A percentile compares a stretch with the other conserved stretches of the same genome.
Conservation (phyloP, 768 basidiomycete species). For the Gloeophyllum trabeum region DNA sequence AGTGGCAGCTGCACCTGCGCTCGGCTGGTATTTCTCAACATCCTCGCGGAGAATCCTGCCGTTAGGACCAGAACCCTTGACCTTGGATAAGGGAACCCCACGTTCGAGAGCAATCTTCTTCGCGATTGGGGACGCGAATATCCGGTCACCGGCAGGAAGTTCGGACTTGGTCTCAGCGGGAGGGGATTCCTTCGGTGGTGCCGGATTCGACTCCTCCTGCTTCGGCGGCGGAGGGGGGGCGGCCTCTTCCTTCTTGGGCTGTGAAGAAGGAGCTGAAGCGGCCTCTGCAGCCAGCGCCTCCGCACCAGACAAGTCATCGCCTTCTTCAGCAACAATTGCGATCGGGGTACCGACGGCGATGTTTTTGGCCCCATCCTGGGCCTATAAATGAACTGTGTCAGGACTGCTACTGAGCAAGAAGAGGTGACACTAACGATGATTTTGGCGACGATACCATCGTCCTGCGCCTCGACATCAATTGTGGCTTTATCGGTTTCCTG, state of each 20-base stretch:
- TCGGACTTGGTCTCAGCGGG: constrained; percentile 38
- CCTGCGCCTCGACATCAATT: constrained; percentile 98
- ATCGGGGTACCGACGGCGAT: constrained; percentile 82
- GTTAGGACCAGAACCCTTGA: constrained; percentile 90
- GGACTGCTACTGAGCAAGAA: neutral
- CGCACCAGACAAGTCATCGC: constrained; percentile 85
- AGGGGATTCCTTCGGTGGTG: constrained; percentile 21
- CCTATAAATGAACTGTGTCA: constrained; percentile 28
- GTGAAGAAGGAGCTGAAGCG: constrained; percentile 25
- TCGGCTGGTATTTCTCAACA: constrained; percentile 78
- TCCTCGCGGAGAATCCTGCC: constrained; percentile 94
- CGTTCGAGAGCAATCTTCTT: constrained; percentile 95
- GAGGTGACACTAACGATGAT: constrained; percentile 61
- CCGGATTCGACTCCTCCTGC: constrained; percentile 20
- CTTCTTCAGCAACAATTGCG: constrained; percentile 89
- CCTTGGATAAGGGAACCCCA: constrained; percentile 79
- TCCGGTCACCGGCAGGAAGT: constrained; percentile 59
- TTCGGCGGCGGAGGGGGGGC: constrained; percentile 32
- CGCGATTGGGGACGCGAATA: constrained; percentile 92
- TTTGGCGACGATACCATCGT: constrained; percentile 94
- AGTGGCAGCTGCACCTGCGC: constrained; percentile 28
- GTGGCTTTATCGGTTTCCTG: constrained; percentile 99
- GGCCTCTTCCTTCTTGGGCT: constrained; percentile 22
- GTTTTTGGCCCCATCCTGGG: constrained; percentile 76
- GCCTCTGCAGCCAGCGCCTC: constrained; percentile 61